A percentile compares a stretch with the other conserved stretches of the same genome.
Evolutionary conservation across 495 filamentous ascomycete genomes (phyloP).

Genomic region (Copromyces sp.): DNA sequence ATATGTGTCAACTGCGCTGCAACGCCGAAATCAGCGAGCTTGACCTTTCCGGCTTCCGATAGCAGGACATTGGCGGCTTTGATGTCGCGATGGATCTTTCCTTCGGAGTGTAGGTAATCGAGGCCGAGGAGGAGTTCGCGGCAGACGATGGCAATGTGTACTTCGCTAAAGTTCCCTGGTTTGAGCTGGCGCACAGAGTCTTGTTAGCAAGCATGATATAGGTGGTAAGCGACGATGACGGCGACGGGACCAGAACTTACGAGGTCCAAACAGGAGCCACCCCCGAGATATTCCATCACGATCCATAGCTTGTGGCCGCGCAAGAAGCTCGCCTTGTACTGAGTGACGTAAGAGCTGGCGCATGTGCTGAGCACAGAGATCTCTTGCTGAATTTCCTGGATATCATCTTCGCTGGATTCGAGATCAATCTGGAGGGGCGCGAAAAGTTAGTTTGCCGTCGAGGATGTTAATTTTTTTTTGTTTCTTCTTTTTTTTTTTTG

Average conservation of each 20-base stretch:
- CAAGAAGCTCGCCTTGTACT: slow-evolving; percentile 92
- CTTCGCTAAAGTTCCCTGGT: slow-evolving; percentile 83
- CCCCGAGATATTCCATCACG: slow-evolving; percentile 95
- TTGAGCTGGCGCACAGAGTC: slow-evolving; percentile 54
- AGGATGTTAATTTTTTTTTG: background rate
- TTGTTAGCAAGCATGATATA: slow-evolving; percentile 11
- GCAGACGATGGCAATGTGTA: slow-evolving; percentile 89
- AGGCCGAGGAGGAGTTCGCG: slow-evolving; percentile 81
- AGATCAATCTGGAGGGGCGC: slow-evolving; percentile 69
- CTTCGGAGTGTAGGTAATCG: slow-evolving; percentile 88
- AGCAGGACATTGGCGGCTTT: slow-evolving; percentile 92
- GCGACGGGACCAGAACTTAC: slow-evolving; percentile 33
- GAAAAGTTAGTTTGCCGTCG: slow-evolving; percentile 16
- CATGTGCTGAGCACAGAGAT: slow-evolving; percentile 93
- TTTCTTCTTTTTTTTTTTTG: background rate
- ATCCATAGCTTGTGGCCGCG: slow-evolving; percentile 97
- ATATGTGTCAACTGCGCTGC: slow-evolving; percentile 94
- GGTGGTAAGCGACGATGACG: background rate
- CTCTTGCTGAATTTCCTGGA: slow-evolving; percentile 95
- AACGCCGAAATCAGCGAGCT: slow-evolving; percentile 96
- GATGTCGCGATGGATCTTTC: slow-evolving; percentile 95
- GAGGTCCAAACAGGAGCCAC: slow-evolving; percentile 86
- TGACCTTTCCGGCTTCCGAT: slow-evolving; percentile 81
- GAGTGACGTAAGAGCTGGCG: slow-evolving; percentile 83
- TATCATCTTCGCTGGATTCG: slow-evolving; percentile 95